Evolutionary conservation across 352 stramenopile species (phyloP).

Genomic region (Pythium volutum): DNA sequence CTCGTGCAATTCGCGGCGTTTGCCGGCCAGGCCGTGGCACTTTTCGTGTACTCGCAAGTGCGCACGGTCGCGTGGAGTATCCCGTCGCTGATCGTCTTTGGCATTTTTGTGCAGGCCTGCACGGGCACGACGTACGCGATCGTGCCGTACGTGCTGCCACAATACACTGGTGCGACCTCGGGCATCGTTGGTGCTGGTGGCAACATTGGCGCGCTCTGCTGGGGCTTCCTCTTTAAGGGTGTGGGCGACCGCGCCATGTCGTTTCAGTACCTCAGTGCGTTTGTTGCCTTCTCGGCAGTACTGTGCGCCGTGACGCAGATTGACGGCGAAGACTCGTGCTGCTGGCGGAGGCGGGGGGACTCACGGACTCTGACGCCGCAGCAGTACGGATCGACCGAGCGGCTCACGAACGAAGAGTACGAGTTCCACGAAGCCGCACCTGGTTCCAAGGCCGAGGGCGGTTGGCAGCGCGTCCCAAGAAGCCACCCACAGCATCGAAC

Average conservation of each 20-base stretch:
- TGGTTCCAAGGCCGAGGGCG: background rate
- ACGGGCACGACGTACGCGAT: slow-evolving; percentile 51
- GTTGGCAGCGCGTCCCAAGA: background rate
- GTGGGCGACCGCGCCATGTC: slow-evolving; percentile 29
- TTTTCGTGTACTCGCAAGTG: slow-evolving; percentile 83
- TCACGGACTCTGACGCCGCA: background rate
- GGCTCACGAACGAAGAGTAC: background rate
- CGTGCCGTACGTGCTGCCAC: slow-evolving; percentile 51
- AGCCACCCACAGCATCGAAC: background rate
- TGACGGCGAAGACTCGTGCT: slow-evolving; percentile 16
- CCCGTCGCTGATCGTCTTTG: slow-evolving; percentile 86
- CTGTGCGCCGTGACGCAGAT: slow-evolving; percentile 17
- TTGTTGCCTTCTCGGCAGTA: slow-evolving; percentile 24
- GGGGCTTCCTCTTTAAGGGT: slow-evolving; percentile 47
- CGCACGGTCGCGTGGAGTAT: slow-evolving; percentile 53
- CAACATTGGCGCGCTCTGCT: slow-evolving; percentile 44
- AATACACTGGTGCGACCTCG: slow-evolving; percentile 40
- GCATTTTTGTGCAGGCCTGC: slow-evolving; percentile 84
- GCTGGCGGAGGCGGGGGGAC: background rate
- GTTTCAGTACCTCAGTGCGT: slow-evolving; percentile 44
- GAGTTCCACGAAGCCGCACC: background rate
- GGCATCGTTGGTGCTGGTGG: slow-evolving; percentile 54
- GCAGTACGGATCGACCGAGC: background rate
- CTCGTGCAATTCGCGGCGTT: slow-evolving; percentile 72
- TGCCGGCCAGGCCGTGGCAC: slow-evolving; percentile 60